Percentiles rank a stretch among this genome's conserved stretches.
Conservation (phyloP, 2,329 filamentous ascomycete genomes). For the Pseudodiploospora longispora region DNA sequence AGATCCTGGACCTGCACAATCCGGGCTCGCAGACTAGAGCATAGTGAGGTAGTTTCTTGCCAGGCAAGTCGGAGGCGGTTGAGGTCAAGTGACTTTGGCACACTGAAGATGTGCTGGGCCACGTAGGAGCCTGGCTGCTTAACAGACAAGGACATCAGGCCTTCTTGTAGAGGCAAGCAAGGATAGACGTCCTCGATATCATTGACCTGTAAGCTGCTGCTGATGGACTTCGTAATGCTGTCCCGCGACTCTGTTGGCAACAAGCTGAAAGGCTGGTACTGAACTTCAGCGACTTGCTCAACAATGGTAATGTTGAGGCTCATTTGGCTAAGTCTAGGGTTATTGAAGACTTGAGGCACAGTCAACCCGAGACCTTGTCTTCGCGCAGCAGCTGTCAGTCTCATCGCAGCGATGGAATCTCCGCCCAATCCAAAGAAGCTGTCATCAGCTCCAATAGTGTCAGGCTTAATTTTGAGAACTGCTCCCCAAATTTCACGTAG, state of each 20-base stretch:
- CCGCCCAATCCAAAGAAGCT: conserved; percentile 6
- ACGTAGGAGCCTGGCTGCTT: conserved; percentile 6
- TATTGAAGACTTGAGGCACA: conserved; percentile 30
- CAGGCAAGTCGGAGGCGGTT: neutral
- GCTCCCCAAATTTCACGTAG: neutral
- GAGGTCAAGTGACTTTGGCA: neutral
- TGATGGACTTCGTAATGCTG: neutral
- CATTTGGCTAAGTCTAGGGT: conserved; percentile 5
- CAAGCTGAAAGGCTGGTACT: neutral
- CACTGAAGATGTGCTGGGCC: conserved; percentile 1
- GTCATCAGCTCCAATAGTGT: neutral
- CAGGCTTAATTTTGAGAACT: neutral
- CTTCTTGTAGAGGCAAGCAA: conserved; percentile 9
- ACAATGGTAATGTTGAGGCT: neutral
- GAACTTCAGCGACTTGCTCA: neutral
- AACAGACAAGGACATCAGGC: conserved; percentile 6
- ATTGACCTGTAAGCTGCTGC: neutral
- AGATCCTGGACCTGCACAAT: neutral
- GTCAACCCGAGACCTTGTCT: conserved; percentile 26
- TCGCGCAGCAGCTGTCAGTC: conserved; percentile 10
- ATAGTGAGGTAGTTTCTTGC: neutral
- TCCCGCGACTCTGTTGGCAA: neutral
- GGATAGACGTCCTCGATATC: conserved; percentile 7
- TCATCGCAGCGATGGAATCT: conserved; percentile 19
- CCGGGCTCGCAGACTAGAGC: neutral